Conservation (phyloP, 1,284 basidiomycete genomes). For the Pseudozyma sp. region DNA sequence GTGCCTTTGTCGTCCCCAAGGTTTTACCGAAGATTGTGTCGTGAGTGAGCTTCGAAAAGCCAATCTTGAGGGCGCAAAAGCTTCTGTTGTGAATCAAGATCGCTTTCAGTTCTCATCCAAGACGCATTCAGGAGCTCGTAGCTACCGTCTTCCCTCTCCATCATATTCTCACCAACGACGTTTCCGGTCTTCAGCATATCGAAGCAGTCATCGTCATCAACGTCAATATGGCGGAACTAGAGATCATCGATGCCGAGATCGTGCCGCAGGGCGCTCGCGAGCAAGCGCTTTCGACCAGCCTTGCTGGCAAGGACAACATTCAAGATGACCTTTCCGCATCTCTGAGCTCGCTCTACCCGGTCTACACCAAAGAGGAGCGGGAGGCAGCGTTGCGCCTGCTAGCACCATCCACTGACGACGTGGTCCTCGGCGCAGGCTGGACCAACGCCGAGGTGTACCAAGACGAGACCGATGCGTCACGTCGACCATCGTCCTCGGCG, state of each 20-base stretch:
- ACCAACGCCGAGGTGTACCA: slow-evolving; percentile 15
- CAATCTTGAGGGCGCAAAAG: too few species aligned
- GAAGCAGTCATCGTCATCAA: not conserved
- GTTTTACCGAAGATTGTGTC: too few species aligned
- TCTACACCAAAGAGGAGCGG: slow-evolving; percentile 34
- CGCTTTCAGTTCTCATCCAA: too few species aligned
- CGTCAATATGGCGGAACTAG: slow-evolving; percentile 26
- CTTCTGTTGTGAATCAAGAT: too few species aligned
- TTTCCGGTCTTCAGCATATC: too few species aligned
- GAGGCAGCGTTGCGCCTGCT: slow-evolving; percentile 39
- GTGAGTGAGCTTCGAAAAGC: too few species aligned
- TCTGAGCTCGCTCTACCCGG: slow-evolving; percentile 10
- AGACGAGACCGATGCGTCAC: not conserved
- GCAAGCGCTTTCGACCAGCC: not conserved
- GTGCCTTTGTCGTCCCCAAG: too few species aligned
- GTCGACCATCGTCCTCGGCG: slow-evolving; percentile 16
- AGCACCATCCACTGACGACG: slow-evolving; percentile 36
- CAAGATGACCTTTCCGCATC: not conserved
- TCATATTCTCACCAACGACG: too few species aligned
- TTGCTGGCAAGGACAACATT: not conserved
- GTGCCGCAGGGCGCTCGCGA: slow-evolving; percentile 10
- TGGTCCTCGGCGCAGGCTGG: slow-evolving; percentile 52
- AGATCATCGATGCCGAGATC: slow-evolving; percentile 45
- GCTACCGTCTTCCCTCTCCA: too few species aligned
- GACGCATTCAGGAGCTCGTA: too few species aligned